phyloP scores from a whole-genome alignment of 176 grass and related monocot species.

The Carex myosuroides region DNA sequence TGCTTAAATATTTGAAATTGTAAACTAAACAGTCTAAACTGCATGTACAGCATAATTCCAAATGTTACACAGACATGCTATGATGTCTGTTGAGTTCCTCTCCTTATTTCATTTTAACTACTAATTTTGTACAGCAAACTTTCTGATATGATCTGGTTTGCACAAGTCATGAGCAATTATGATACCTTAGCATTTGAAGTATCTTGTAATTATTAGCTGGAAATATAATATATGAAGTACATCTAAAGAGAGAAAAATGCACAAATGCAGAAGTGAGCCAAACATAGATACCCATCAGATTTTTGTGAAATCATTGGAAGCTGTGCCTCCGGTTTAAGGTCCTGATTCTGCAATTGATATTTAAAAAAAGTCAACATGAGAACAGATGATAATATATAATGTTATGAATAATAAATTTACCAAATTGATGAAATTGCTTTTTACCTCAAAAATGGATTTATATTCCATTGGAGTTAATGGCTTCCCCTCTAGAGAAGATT shows the following conservation, averaged over 20 bases:
- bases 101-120: background rate
- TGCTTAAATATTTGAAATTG: background rate
- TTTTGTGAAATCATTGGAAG: conserved; percentile 60
- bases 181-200: background rate
- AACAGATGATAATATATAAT: background rate
- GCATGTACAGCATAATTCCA: background rate
- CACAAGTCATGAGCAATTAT: background rate
- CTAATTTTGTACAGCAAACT: background rate
- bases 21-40: background rate
- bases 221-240: background rate
- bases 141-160: background rate
- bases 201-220: background rate
- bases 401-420: background rate
- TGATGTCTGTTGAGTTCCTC: background rate
- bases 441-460: conserved; percentile 66
- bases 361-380: background rate
- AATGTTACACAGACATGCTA: background rate
- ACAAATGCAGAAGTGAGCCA: conserved; percentile 1
- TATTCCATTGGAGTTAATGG: conserved; percentile 73
- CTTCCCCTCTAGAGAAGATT: conserved; percentile 30
- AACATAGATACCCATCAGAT: conserved; percentile 46
- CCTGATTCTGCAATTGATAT: conserved; percentile 52
- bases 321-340: conserved; percentile 81
- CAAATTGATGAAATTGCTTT: background rate
- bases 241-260: background rate